Conservation (phyloP, 495 filamentous ascomycete genomes). For the Tuber magnatum region DNA sequence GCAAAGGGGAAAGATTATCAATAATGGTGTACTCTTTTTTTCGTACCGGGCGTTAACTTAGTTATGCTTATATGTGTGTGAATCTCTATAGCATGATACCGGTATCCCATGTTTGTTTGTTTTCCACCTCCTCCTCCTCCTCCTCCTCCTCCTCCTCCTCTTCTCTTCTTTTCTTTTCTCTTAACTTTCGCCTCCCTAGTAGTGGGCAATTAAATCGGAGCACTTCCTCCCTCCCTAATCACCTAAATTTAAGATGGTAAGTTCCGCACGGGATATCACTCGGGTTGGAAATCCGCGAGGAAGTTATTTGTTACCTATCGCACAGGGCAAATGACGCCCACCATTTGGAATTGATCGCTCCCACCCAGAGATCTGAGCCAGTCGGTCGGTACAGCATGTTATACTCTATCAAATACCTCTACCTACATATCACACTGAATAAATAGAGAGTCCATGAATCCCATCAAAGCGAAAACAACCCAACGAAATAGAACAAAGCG, state of each 20-base stretch:
- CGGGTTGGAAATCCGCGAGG: neutral
- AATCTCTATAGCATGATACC: neutral
- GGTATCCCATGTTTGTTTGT: neutral
- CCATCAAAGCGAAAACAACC: neutral
- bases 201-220: neutral
- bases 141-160: no score
- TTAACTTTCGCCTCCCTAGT: neutral
- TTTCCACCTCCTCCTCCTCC: no score
- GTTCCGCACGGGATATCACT: neutral
- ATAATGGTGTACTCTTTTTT: neutral
- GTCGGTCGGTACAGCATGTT: neutral
- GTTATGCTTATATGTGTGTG: neutral
- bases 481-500: neutral
- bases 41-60: neutral
- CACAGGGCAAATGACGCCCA: neutral
- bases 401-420: neutral
- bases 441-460: neutral
- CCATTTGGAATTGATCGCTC: neutral
- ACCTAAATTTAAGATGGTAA: neutral
- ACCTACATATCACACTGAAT: neutral
- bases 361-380: neutral
- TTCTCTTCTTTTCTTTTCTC: no score
- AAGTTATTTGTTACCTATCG: neutral
- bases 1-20: neutral
- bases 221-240: neutral